Evolutionary conservation across 139 green algal genomes (phyloP), one percentile per base, ranked within the genome.

Genomic region (Micromonas commoda): DNA sequence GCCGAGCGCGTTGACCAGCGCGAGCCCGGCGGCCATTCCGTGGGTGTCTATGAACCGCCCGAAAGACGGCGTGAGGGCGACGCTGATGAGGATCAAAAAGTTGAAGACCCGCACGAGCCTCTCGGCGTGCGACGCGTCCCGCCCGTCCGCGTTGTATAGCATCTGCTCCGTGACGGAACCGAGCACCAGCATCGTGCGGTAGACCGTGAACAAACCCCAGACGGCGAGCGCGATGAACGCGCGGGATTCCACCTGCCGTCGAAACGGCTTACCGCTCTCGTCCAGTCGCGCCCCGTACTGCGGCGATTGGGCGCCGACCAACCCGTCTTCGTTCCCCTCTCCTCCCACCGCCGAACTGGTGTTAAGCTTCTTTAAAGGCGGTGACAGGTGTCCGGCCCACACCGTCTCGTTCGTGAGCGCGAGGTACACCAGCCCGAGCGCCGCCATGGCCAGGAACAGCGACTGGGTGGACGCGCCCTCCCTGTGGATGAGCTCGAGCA

Each of bases 91-190:
- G 29, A 76, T 76, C 2, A 76, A 34, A 23, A 63, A 26, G 38
- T 76, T 76, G 69, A 76, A 76, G 32, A 76, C 1, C 2, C 37
- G 37, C 2, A 63, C 38, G 37, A 38, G 37, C 3, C 21, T 4
- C 32, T 76, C 37, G 2, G 69, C 69, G 2, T 76, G 28, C 28
- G 29, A n/a, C 26, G 64, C 31, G 31, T 20, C n/a, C 2, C 64
- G 28, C 29, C 64, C 64, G 4, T 35, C 64, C 24, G 2, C 4
- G 64, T 71, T 71, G 2, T 33, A 33, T 21, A 64, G 24, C 69
- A 76, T 76, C 69, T 76, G 69, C 37, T 60, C 69, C 23, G 37
- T 64, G 5, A 60, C 29, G 2, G 26, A 39, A 37, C 64, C 64
- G 2, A 71, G 31, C 28, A 71, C 31, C 2, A 71, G 32, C 64